Base-by-base conservation (phyloP, 2,329 filamentous ascomycete species). In the Stenocarpella maydis region DNA sequence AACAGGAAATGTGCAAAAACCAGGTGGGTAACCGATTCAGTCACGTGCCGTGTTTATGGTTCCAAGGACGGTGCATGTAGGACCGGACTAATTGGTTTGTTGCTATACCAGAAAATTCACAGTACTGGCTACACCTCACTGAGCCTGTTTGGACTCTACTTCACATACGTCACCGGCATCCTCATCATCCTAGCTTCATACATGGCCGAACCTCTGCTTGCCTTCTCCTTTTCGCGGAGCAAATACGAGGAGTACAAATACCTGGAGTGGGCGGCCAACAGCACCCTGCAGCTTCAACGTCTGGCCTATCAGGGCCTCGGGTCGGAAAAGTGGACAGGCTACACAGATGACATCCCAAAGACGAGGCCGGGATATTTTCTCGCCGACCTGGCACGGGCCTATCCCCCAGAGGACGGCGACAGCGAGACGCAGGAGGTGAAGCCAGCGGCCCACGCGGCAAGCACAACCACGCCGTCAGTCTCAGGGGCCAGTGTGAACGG, bases 71-170 rank as follows among this genome's bases (percentile, higher is more conserved):
- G 1, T n/a, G 5, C 21, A 15, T 39, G 1, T 2, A 34, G n/a
- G 1, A 15, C 21, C n/a, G 9, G 3, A 34, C 19, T 7, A 4
- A 17, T 17, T 10, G 6, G 17, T 47, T 14, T 24, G 15, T 37
- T 4, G 4, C 15, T 7, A 1, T 1, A 5, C 3, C 43, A 77
- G 76, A 77, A 76, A 73, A 74, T 77, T 15, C 66, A 43, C 0
- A 75, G 63, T 21, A 70, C 70, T 0, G 69, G 39, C 4, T 74
- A 74, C 50, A 64, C 49, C 0, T 75, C 75, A 1, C 74, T 78
- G 60, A 77, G 74, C 60, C 12, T 77, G 4, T 76, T 78, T 31
- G 72, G 74, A 19, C 71, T 78, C 12, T 53, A 60, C 21, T 74
- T 75, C 58, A 75, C 73, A 15, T 72, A 73, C 9, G 31, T 69